Evolutionary conservation across 441 rosid genomes (phyloP).

Genomic region (Iberis amara): DNA sequence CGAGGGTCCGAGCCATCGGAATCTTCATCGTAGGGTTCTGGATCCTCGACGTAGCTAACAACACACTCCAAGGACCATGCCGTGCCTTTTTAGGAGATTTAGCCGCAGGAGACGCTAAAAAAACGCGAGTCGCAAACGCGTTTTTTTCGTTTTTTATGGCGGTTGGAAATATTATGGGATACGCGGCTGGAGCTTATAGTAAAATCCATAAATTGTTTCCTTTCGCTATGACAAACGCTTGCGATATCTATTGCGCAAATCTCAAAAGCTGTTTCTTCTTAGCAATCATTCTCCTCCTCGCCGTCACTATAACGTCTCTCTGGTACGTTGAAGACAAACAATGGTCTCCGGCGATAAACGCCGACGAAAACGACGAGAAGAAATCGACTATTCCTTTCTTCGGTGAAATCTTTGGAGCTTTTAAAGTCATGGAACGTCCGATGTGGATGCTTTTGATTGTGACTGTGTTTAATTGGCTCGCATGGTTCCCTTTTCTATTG

Average conservation of each 20-base stretch:
- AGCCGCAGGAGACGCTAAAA: slow-evolving; percentile 42
- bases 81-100: slow-evolving; percentile 80
- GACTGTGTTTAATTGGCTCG: slow-evolving; percentile 79
- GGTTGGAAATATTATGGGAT: slow-evolving; percentile 74
- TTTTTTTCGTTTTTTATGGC: slow-evolving; percentile 82
- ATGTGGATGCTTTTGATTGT: slow-evolving; percentile 67
- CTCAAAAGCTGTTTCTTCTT: slow-evolving; percentile 68
- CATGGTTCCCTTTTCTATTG: slow-evolving; percentile 82
- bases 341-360: slow-evolving; percentile 33
- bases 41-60: slow-evolving; percentile 92
- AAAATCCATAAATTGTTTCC: slow-evolving; percentile 50
- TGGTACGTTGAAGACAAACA: slow-evolving; percentile 44
- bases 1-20: slow-evolving; percentile 55
- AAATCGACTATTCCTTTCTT: slow-evolving; percentile 30
- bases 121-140: slow-evolving; percentile 51
- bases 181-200: slow-evolving; percentile 60
- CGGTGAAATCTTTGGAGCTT: slow-evolving; percentile 41
- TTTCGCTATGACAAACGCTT: slow-evolving; percentile 55
- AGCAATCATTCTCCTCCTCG: slow-evolving; percentile 43
- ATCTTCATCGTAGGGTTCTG: slow-evolving; percentile 76
- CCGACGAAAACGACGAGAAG: slow-evolving; percentile 2
- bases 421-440: slow-evolving; percentile 45
- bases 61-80: slow-evolving; percentile 82
- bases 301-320: slow-evolving; percentile 39
- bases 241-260: slow-evolving; percentile 76